A percentile compares a stretch with the other conserved stretches of the same genome.
Evolutionary conservation across 495 filamentous ascomycete species (phyloP).

Genomic region (Xylaria sp.): DNA sequence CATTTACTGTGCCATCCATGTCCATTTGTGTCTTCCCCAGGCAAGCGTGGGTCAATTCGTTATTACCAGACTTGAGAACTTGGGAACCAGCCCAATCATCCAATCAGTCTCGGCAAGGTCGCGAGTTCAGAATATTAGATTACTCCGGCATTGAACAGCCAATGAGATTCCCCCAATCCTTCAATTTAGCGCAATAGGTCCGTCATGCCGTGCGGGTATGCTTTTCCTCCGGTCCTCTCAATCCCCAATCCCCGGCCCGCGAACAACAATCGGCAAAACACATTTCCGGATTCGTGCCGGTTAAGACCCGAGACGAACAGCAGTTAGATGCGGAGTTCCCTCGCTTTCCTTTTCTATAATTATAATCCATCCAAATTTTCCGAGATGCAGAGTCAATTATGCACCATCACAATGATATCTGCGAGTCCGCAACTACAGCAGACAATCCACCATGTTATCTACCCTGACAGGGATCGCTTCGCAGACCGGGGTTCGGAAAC

Average conservation of each 20-base stretch:
- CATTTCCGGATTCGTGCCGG: not conserved
- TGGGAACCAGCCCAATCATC: no score
- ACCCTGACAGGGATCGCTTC: not conserved
- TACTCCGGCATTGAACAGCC: not conserved
- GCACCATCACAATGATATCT: not conserved
- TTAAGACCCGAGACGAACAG: not conserved
- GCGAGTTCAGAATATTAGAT: not conserved
- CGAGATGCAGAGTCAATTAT: not conserved
- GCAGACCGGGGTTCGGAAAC: conserved; percentile 27
- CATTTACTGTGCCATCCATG: no score
- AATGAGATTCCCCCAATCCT: not conserved
- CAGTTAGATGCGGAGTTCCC: not conserved
- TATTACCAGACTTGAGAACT: no score
- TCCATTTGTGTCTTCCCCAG: no score
- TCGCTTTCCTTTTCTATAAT: not conserved
- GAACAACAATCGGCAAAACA: not conserved
- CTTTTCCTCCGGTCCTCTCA: not conserved
- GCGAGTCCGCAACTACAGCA: not conserved
- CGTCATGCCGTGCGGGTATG: not conserved
- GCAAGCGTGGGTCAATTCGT: no score
- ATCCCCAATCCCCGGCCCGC: not conserved
- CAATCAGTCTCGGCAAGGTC: no score
- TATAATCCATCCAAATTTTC: not conserved
- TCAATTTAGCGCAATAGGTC: not conserved
- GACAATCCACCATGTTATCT: not conserved